These are phyloP conservation scores for Daldinia grandis DNA, from an alignment of 495 filamentous ascomycete genomes.

Conservation along the genomic window DNA sequence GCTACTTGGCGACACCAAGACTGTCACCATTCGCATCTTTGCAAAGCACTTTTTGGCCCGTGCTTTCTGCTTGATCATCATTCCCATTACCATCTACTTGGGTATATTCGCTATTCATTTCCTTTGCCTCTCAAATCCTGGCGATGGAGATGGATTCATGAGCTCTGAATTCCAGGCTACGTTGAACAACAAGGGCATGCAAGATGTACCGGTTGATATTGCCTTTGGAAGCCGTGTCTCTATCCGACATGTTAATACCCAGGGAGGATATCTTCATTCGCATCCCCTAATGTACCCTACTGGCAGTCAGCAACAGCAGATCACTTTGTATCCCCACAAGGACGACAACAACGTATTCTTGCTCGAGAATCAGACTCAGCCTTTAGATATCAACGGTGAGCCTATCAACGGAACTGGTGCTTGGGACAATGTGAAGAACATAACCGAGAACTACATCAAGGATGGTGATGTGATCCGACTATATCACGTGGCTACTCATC, in stretches of 20 bases:
- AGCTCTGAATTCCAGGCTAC: constrained; percentile 98
- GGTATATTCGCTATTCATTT: constrained; percentile 97
- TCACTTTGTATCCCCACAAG: constrained; percentile 98
- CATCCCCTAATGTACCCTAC: constrained; percentile 97
- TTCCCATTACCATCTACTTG: constrained; percentile 90
- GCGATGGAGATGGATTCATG: constrained; percentile 99
- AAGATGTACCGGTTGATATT: constrained; percentile 91
- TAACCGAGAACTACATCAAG: constrained; percentile 70
- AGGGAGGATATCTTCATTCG: constrained; percentile 96
- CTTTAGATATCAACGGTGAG: constrained; percentile 74
- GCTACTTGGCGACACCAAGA: constrained; percentile 85
- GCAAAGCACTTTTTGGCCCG: constrained; percentile 95
- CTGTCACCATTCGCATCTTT: constrained; percentile 84
- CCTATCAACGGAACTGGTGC: constrained; percentile 80
- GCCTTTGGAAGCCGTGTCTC: constrained; percentile 84
- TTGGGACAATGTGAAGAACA: constrained; percentile 75
- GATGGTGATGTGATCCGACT: constrained; percentile 83
- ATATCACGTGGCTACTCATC: constrained; percentile 82
- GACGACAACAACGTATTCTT: constrained; percentile 97
- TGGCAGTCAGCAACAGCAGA: constrained; percentile 97
- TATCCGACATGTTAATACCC: constrained; percentile 93
- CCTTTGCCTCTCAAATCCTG: constrained; percentile 88
- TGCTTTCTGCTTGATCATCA: constrained; percentile 89
- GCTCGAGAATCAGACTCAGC: constrained; percentile 94
- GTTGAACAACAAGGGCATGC: constrained; percentile 94